Base-by-base conservation (phyloP, 2,329 filamentous ascomycete genomes). In the Metarhizium robertsii region DNA sequence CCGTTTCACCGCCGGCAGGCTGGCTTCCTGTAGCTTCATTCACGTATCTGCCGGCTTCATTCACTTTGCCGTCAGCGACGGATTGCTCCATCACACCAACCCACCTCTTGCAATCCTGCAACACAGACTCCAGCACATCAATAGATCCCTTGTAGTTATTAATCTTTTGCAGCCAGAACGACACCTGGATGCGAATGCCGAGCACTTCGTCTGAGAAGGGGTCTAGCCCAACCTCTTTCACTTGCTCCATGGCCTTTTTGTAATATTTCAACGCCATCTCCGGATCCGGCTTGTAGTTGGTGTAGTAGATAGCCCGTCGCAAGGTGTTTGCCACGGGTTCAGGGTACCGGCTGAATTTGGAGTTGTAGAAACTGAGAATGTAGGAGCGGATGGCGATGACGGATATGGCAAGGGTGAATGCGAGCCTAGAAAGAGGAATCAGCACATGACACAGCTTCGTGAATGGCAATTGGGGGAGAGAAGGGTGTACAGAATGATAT, bases 181-280 rank as follows among this genome's bases (percentile, higher is more conserved):
- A 85, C 8, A 95, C 78, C 67, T 92, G 85, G 52, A 97, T 85
- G 66, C 91, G 90, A 53, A 97, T 85, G 8, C 94, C 94, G 62
- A 96, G 79, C 38, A 96, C 86, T 68, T 96, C 92, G 63, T 96
- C 88, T 4, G 88, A 92, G 67, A 92, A 95, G 0, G 89, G 90
- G 66, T 97, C 90, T 74, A 99, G 82, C 0, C 85, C 84, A 52
- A 87, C 66, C 64, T 90, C 84, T 52, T 84, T 75, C 56, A 90
- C 90, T 53, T 87, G 79, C 59, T 85, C 77, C 56, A 97, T 76
- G 3, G 92, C 91, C 61, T 87, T 80, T 64, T 85, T 85, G 69
- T 96, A 97, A 69, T 90, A 90, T 62, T 90, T 87, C 57, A 95
- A 76, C 1, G 92, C 92, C 54, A 87, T 79, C 57, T 87, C 80